A percentile compares a stretch with the other conserved stretches of the same genome.
These are phyloP conservation scores for Cercophora sp. DNA, from an alignment of 495 filamentous ascomycete genomes.

Conservation along the genomic window DNA sequence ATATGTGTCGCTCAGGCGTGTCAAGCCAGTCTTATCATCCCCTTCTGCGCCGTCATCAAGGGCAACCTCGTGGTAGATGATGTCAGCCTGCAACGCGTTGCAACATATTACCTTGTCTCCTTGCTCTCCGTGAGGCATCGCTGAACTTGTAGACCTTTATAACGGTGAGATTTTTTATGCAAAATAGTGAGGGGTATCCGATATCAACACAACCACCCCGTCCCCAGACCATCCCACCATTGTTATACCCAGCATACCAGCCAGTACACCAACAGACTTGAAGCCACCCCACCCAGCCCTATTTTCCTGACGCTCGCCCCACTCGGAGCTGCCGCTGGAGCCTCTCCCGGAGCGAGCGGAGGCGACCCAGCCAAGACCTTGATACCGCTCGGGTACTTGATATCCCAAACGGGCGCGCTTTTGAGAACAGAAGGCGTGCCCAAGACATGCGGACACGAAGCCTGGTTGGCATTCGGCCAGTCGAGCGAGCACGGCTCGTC, in stretches of 20 bases:
- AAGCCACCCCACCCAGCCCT: neutral
- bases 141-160: too few species aligned
- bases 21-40: too few species aligned
- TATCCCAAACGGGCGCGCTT: conserved; percentile 42
- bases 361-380: conserved; percentile 31
- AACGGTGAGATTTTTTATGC: too few species aligned
- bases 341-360: too few species aligned
- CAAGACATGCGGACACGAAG: conserved; percentile 34
- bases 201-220: too few species aligned
- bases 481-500: conserved; percentile 44
- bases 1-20: too few species aligned
- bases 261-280: neutral
- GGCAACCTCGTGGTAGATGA: too few species aligned
- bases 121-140: too few species aligned
- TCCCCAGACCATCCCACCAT: too few species aligned
- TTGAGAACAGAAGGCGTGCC: conserved; percentile 34
- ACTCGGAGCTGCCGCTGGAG: neutral
- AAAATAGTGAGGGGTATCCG: neutral
- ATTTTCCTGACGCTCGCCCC: neutral
- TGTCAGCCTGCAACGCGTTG: too few species aligned
- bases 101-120: too few species aligned
- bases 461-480: conserved; percentile 45
- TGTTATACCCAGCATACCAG: neutral
- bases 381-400: conserved; percentile 41
- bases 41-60: too few species aligned